Evolutionary conservation across 164 flowering plant species (phyloP).

Genomic region (Annona cherimola): DNA sequence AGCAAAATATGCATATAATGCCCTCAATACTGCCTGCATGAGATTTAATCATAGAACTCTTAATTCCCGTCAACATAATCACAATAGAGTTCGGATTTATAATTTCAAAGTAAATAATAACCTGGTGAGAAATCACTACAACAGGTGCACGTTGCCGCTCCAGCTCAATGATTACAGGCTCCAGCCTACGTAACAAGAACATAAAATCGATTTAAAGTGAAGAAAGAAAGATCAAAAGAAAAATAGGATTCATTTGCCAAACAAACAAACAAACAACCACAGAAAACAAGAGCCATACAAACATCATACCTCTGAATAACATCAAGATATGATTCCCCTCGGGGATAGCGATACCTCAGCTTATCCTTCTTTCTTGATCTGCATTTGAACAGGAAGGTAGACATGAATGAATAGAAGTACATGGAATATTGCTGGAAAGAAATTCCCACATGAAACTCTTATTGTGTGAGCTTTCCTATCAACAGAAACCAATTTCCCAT

Average conservation of each 20-base stretch:
- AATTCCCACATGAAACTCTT: background rate
- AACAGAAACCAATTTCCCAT: background rate
- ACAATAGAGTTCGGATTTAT: background rate
- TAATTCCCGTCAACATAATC: background rate
- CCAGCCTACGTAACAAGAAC: slow-evolving; percentile 55
- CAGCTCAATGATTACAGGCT: slow-evolving; percentile 97
- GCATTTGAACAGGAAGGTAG: slow-evolving; percentile 14
- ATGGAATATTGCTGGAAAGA: background rate
- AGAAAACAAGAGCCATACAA: background rate
- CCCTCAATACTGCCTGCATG: slow-evolving; percentile 87
- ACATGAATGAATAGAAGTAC: background rate
- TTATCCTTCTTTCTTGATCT: slow-evolving; percentile 96
- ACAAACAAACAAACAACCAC: no score
- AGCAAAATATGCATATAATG: slow-evolving; percentile 96
- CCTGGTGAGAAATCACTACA: slow-evolving; percentile 97
- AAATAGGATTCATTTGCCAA: background rate
- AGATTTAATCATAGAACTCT: background rate
- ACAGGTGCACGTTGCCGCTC: slow-evolving; percentile 98
- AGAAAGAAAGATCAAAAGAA: background rate
- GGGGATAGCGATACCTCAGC: slow-evolving; percentile 93
- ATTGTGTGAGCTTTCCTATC: background rate
- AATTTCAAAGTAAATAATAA: no score
- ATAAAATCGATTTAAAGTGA: background rate
- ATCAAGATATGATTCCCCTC: slow-evolving; percentile 97
- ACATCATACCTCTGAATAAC: slow-evolving; percentile 86